These are phyloP conservation scores for Auriscalpium vulgare DNA, from an alignment of 768 basidiomycete species.

Conservation along the genomic window DNA sequence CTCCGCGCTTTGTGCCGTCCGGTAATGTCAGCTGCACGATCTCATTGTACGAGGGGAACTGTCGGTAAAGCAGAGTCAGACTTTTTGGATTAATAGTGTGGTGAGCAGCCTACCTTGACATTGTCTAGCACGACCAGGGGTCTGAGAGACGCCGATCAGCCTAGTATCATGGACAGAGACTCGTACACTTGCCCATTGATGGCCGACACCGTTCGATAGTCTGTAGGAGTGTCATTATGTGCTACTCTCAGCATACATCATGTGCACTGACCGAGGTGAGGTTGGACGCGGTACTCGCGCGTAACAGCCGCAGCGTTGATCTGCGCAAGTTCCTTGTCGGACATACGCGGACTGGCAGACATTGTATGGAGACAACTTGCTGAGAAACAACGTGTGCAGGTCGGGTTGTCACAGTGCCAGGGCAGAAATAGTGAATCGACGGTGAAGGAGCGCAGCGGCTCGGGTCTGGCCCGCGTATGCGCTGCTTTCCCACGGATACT, in stretches of 20 bases:
- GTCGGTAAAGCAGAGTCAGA: not conserved
- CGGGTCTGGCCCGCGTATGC: too few relatives aligned
- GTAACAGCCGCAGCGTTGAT: slow-evolving; percentile 89
- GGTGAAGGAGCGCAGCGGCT: too few relatives aligned
- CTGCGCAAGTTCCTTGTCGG: slow-evolving; percentile 63
- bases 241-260: not conserved
- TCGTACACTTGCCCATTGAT: slow-evolving; percentile 76
- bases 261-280: slow-evolving; percentile 60
- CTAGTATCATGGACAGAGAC: not conserved
- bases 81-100: too few relatives aligned
- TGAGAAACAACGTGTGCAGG: not conserved
- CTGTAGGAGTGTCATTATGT: slow-evolving; percentile 31
- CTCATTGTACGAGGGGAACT: slow-evolving; percentile 99
- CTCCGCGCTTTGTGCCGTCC: slow-evolving; percentile 90
- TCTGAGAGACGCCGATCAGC: slow-evolving; percentile 33
- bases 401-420: not conserved
- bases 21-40: slow-evolving; percentile 93
- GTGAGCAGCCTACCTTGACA: slow-evolving; percentile 63
- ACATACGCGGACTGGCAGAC: slow-evolving; percentile 50
- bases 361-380: slow-evolving; percentile 18
- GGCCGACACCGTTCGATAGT: slow-evolving; percentile 97
- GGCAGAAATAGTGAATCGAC: not conserved
- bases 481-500: not conserved
- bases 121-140: slow-evolving; percentile 96
- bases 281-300: slow-evolving; percentile 80